A percentile compares a stretch with the other conserved stretches of the same genome.
Evolutionary conservation across 768 basidiomycete genomes (phyloP).

Genomic region (Panus rudis): DNA sequence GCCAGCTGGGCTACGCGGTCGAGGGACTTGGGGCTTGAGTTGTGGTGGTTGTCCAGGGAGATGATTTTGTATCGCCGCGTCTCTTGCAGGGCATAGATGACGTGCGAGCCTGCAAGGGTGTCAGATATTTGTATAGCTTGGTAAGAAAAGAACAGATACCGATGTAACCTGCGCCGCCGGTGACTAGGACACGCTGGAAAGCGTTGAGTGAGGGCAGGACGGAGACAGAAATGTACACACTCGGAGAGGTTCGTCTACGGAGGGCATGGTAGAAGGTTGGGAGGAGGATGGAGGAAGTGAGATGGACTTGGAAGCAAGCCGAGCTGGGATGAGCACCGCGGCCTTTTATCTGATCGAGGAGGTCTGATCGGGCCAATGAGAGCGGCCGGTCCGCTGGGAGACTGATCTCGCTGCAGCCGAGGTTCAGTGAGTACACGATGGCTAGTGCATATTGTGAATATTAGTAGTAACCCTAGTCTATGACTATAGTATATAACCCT

Average conservation of each 20-base stretch:
- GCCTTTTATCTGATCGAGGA: conserved; percentile 11
- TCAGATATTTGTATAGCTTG: neutral
- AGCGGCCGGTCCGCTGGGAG: neutral
- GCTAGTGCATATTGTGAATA: neutral
- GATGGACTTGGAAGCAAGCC: neutral
- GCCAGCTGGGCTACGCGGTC: conserved; percentile 77
- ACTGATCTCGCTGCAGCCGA: neutral
- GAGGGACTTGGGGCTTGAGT: conserved; percentile 75
- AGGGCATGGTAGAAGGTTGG: neutral
- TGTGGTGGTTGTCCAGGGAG: conserved; percentile 92
- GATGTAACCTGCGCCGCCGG: conserved; percentile 87
- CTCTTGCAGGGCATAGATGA: conserved; percentile 79
- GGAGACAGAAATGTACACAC: conserved; percentile 1
- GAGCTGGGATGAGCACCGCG: neutral
- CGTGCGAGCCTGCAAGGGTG: conserved; percentile 71
- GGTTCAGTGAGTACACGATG: neutral
- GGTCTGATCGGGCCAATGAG: neutral
- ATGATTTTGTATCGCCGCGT: conserved; percentile 89
- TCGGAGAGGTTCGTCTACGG: conserved; percentile 5
- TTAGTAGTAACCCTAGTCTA: too few species aligned
- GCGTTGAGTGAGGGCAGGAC: neutral
- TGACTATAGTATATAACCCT: too few species aligned
- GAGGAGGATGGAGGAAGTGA: neutral
- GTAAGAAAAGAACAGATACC: conserved; percentile 36
- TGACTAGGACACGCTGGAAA: conserved; percentile 57